Conservation (phyloP, 495 filamentous ascomycete species). For the Talaromyces adpressus region DNA sequence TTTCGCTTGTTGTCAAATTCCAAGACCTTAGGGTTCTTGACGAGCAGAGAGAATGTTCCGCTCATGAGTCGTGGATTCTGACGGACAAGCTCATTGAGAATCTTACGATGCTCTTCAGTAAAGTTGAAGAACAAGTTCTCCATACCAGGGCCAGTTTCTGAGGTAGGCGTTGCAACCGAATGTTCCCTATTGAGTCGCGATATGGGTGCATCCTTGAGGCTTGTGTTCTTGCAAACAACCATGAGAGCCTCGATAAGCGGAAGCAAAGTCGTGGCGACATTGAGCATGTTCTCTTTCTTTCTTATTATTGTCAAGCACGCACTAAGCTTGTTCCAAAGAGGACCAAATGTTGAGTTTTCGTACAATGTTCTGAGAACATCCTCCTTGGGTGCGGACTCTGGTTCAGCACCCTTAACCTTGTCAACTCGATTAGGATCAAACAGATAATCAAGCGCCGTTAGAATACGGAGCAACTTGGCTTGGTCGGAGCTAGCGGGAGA, state of each 20-base stretch:
- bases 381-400: constrained; percentile 51
- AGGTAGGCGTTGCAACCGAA: constrained; percentile 66
- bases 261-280: constrained; percentile 89
- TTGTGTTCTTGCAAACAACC: constrained; percentile 98
- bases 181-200: constrained; percentile 59
- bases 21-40: constrained; percentile 97
- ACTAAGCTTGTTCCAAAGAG: constrained; percentile 90
- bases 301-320: constrained; percentile 83
- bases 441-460: constrained; percentile 92
- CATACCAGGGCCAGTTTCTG: constrained; percentile 62
- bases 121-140: constrained; percentile 96
- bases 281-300: constrained; percentile 88
- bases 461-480: constrained; percentile 85
- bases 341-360: constrained; percentile 81
- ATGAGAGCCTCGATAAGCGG: constrained; percentile 93
- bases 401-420: constrained; percentile 47
- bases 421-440: constrained; percentile 67
- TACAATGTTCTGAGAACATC: constrained; percentile 84
- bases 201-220: constrained; percentile 61
- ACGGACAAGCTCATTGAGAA: constrained; percentile 94
- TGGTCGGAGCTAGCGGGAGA: constrained; percentile 93
- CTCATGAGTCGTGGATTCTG: constrained; percentile 98
- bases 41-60: constrained; percentile 87
- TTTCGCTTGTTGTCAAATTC: constrained; percentile 99
- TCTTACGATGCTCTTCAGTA: constrained; percentile 96